Evolutionary conservation across 495 filamentous ascomycete genomes (phyloP), one percentile per base, ranked within the genome.

Genomic region (Friedmanniomyces simplex): DNA sequence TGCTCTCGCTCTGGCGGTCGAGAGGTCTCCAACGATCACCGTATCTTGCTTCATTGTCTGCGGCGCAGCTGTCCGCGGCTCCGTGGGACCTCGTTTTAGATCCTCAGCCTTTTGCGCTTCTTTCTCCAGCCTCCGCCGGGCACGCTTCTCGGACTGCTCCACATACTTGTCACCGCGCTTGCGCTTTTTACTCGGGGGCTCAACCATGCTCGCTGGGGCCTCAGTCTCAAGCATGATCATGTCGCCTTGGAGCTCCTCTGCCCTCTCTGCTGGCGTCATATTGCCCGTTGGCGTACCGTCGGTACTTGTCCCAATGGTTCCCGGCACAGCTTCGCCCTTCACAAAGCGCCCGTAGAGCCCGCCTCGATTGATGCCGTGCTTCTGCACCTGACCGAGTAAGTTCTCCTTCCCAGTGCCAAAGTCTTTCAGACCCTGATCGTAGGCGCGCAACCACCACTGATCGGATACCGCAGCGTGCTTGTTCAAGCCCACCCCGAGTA

Each of bases 311-410:
- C 50, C 50, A 50, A 63, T 49, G 4, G 87, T 90, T 12, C 90
- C 89, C n/a, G 73, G 72, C 53, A 95, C 70, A 37, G 77, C 71
- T 55, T 87, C 81, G 18, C 90, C 90, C 55, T 77, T 77, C 12
- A 95, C 87, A 67, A 96, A 96, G 55, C 78, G 82, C 16, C 83
- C 79, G 69, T 96, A 96, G 6, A 96, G 74, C 26, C 88, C 86
- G 32, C 74, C 72, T 28, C 60, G 58, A 54, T 66, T 65, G 49
- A 66, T 45, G 21, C 68, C 69, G 50, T 62, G 55, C 51, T 66
- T 62, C 52, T 67, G 62, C n/a, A 73, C 59, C 24, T 66, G 53
- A 16, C 36, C 53, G 20, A 73, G 63, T 14, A 63, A 20, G 37
- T 63, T 69, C 67, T 68, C 22, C 50, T 68, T 46, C 0, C 69